A percentile compares a stretch with the other conserved stretches of the same genome.
These are phyloP conservation scores for Gaeumannomyces tritici DNA, from an alignment of 2,329 filamentous ascomycete genomes.

Conservation along the genomic window DNA sequence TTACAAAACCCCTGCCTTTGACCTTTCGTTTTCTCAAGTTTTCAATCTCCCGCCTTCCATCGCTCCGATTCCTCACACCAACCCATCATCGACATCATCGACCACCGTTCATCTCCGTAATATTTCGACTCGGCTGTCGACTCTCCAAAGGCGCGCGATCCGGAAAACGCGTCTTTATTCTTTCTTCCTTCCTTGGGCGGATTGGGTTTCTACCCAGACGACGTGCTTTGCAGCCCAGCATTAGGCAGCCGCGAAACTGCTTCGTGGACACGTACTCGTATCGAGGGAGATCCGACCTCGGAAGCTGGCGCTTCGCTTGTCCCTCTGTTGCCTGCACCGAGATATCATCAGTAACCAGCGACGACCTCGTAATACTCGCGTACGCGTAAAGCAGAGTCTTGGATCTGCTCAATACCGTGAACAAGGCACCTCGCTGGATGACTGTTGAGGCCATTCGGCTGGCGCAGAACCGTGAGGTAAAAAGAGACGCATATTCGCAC, in stretches of 20 bases:
- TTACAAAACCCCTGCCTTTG: not conserved
- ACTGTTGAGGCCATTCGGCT: not conserved
- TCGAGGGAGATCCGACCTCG: not conserved
- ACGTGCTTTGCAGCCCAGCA: not conserved
- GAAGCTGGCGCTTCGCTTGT: not conserved
- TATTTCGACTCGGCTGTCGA: not conserved
- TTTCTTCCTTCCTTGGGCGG: not conserved
- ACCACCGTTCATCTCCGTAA: not conserved
- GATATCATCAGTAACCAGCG: not conserved
- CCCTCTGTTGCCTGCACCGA: not conserved
- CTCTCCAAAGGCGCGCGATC: not conserved
- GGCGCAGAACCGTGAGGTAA: not conserved
- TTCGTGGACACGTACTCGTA: not conserved
- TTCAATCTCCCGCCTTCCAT: not conserved
- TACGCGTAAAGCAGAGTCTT: not conserved
- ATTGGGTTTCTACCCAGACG: not conserved
- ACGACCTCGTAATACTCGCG: not conserved
- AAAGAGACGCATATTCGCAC: not conserved
- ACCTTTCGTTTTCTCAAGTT: not conserved
- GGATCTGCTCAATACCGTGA: not conserved
- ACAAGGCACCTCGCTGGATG: not conserved
- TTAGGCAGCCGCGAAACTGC: not conserved
- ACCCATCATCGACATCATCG: not conserved
- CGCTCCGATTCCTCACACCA: not conserved
- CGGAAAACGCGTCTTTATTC: not conserved